Evolutionary conservation across 1,139 yeast species (phyloP), one percentile per base, ranked within the genome.

Genomic region (Taphrina populina): DNA sequence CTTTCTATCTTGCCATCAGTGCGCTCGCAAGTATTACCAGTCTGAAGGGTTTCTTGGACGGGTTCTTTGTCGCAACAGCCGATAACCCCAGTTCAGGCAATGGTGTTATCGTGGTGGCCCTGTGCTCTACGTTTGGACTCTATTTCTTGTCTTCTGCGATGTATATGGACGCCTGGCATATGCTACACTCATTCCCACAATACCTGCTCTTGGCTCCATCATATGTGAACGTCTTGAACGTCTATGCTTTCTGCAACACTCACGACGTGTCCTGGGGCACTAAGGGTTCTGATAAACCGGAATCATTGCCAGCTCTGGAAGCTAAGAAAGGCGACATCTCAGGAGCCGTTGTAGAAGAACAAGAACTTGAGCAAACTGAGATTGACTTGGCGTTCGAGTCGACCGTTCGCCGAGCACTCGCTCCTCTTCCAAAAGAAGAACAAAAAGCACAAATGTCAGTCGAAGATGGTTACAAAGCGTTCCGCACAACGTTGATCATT

Each of bases 261-360:
- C 96, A 90, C 70, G 97, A 90, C 74, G 90, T 90, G 44, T 84
- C 95, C 0, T 92, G 98, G 98, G 98, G 98, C 66, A 92, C 98
- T 0, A 92, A 92, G 68, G 98, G 97, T 60, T 86, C 83, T 8
- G 80, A 79, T 58, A 77, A 75, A 59, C 81, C 83, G 1, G 79
- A 77, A 60, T 80, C 80, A 23, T 68, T 80, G 52, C 88, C 88
- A 30, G 78, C 79, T 40, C 77, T 71, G 34, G 67, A 63, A 64
- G 72, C 72, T 63, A 74, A 69, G 65, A 77, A 72, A 37, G 84
- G 83, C 26, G 82, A 79, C 63, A 80, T 82, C 62, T 79, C 83
- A 60, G 84, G 81, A 60, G 88, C 86, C 66, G 82, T 85, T 59
- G 82, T 85, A 62, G 88, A 84, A 64, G 78, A 75, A 56, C 73